phyloP scores from a whole-genome alignment of 2,329 filamentous ascomycete species.

The Helminthosporium solani region DNA sequence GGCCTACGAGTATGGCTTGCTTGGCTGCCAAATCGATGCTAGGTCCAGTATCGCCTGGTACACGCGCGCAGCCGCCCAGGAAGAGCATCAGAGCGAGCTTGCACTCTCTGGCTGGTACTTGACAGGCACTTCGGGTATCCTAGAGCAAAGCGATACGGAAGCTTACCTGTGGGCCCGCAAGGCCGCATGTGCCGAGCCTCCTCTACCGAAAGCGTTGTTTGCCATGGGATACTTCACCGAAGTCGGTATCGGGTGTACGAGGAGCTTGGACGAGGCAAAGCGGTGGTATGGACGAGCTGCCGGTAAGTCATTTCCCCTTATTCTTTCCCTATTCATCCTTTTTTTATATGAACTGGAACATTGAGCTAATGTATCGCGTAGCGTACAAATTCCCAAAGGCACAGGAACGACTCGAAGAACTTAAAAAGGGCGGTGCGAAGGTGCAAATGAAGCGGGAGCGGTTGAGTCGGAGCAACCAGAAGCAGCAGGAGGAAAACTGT shows the following conservation, averaged over 20 bases:
- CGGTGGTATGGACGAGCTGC: constrained; percentile 98
- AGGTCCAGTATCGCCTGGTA: constrained; percentile 92
- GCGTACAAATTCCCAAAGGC: constrained; percentile 95
- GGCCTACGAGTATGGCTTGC: constrained; percentile 83
- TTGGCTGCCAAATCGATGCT: constrained; percentile 81
- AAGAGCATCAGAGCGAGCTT: constrained; percentile 87
- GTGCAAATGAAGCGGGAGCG: constrained; percentile 72
- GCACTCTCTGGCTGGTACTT: constrained; percentile 72
- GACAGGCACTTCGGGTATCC: constrained; percentile 81
- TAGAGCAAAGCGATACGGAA: constrained; percentile 91
- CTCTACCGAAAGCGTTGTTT: constrained; percentile 88
- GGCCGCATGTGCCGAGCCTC: constrained; percentile 75
- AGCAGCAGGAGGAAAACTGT: constrained; percentile 87
- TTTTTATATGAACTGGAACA: too few species aligned
- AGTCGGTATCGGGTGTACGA: constrained; percentile 83
- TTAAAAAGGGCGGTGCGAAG: constrained; percentile 77
- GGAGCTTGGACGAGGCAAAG: constrained; percentile 92
- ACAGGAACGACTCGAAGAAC: constrained; percentile 85
- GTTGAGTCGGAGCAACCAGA: constrained; percentile 78
- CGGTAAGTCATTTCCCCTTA: constrained; percentile 62
- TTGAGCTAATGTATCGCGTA: constrained; percentile 43
- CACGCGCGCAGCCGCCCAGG: constrained; percentile 83
- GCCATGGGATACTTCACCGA: constrained; percentile 98
- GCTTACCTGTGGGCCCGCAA: constrained; percentile 97
- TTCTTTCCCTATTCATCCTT: too few species aligned